These are phyloP conservation scores for Trametes villosa DNA, from an alignment of 768 basidiomycete species.

Conservation along the genomic window DNA sequence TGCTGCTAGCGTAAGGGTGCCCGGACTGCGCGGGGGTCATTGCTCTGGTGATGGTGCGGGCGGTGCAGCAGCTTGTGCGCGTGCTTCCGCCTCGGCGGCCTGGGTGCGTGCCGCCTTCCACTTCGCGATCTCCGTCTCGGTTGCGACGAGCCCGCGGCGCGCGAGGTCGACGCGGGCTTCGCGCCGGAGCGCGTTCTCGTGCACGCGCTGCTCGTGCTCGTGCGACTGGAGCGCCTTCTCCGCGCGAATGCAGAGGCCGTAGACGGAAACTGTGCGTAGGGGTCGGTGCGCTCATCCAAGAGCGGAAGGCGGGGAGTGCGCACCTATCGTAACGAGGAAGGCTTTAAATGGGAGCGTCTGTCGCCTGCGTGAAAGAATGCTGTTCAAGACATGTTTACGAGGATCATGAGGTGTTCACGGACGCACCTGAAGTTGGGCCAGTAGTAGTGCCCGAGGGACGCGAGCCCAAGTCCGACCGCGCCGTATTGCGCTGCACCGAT, in stretches of 20 bases:
- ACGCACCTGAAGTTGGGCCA: constrained; percentile 75
- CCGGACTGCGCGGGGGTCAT: not conserved
- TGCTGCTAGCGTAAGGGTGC: not conserved
- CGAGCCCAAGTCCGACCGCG: constrained; percentile 60
- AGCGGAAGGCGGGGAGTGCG: constrained; percentile 14
- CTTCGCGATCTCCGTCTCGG: constrained; percentile 81
- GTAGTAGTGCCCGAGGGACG: constrained; percentile 65
- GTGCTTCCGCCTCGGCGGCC: not conserved
- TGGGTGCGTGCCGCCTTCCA: constrained; percentile 59
- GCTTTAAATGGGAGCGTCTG: constrained; percentile 84
- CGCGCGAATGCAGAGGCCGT: constrained; percentile 74
- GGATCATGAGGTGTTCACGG: not conserved
- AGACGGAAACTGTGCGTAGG: constrained; percentile 50
- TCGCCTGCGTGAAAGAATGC: constrained; percentile 54
- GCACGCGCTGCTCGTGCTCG: constrained; percentile 64
- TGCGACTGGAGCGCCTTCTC: constrained; percentile 76
- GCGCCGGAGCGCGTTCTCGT: constrained; percentile 71
- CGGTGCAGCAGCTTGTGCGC: not conserved
- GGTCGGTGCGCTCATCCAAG: constrained; percentile 28
- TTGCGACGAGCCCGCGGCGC: constrained; percentile 73
- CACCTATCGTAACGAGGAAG: constrained; percentile 78
- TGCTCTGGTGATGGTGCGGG: not conserved
- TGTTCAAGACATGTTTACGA: not conserved
- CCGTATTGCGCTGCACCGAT: constrained; percentile 61
- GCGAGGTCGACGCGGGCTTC: constrained; percentile 78